These are phyloP conservation scores for Delonix regia DNA, from an alignment of 306 rosid species.

Conservation along the genomic window DNA sequence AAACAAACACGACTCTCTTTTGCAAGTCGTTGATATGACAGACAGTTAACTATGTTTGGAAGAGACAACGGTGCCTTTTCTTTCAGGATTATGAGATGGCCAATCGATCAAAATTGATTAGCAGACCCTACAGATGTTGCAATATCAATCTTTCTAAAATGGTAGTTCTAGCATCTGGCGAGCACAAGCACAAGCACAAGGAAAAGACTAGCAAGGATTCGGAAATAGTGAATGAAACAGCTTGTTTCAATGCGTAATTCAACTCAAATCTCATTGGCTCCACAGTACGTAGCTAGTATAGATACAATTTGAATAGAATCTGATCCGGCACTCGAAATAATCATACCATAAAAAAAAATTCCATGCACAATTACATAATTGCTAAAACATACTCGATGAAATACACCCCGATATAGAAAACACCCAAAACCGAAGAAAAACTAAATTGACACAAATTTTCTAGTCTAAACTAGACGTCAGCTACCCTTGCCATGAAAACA, in stretches of 20 bases:
- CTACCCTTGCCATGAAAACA: constrained; percentile 7
- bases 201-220: not conserved
- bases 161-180: no score
- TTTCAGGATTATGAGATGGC: no score
- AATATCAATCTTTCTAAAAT: no score
- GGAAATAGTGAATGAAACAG: not conserved
- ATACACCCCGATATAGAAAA: not conserved
- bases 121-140: no score
- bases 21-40: no score
- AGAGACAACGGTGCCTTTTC: no score
- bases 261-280: not conserved
- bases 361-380: constrained; percentile 1
- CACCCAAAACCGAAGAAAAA: not conserved
- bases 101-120: no score
- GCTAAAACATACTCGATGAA: not conserved
- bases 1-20: no score
- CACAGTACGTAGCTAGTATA: not conserved
- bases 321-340: not conserved
- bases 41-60: no score
- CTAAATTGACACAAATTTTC: not conserved
- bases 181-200: not conserved
- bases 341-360: not conserved
- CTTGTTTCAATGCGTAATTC: not conserved
- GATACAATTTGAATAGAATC: not conserved
- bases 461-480: not conserved